phyloP scores from a whole-genome alignment of 176 grass and related monocot species.

The Cymbopogon citratus region DNA sequence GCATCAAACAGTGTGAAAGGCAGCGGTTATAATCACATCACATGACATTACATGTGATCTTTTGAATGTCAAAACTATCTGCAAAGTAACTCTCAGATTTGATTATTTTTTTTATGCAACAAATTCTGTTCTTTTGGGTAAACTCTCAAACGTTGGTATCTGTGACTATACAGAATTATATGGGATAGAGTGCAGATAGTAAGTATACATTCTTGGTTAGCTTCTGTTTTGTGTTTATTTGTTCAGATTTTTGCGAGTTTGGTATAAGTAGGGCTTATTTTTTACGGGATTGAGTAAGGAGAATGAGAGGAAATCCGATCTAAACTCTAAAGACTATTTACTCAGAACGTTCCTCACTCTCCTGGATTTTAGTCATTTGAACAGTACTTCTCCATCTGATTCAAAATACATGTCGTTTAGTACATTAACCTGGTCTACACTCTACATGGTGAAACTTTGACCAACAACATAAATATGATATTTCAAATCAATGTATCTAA shows the following conservation, averaged over 20 bases:
- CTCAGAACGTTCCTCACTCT: neutral
- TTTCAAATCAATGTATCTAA: no score
- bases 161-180: neutral
- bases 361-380: neutral
- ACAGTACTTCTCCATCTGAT: neutral
- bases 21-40: neutral
- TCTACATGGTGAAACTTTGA: neutral
- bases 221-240: conserved; percentile 2
- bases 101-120: neutral
- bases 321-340: neutral
- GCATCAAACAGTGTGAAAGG: neutral
- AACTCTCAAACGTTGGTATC: neutral
- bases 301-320: neutral
- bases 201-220: neutral
- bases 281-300: neutral
- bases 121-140: neutral
- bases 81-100: neutral
- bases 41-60: neutral
- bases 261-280: neutral
- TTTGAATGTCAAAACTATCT: neutral
- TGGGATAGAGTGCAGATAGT: neutral
- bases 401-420: neutral
- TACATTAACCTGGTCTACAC: neutral
- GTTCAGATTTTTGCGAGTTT: neutral
- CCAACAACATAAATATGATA: no score